Conservation (phyloP, 1,284 basidiomycete species). For the Erythrobasidium hasegawianum region DNA sequence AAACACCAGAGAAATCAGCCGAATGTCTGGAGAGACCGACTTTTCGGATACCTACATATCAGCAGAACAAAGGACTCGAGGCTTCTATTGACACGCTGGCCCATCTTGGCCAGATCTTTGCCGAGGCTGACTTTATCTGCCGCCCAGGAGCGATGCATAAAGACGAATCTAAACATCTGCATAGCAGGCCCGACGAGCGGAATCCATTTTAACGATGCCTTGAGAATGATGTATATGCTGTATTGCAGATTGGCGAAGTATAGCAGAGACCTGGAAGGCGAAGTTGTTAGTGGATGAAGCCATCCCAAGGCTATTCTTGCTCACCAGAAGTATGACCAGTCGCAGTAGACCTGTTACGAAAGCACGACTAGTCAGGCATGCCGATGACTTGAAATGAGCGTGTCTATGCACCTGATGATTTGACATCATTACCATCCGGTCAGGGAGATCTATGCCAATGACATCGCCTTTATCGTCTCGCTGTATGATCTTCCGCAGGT, state of each 20-base stretch:
- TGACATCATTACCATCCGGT: constrained; percentile 55
- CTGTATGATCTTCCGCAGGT: constrained; percentile 50
- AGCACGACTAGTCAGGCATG: neutral
- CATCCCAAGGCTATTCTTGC: constrained; percentile 1
- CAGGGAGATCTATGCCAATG: constrained; percentile 64
- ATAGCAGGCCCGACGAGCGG: constrained; percentile 81
- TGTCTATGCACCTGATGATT: constrained; percentile 43
- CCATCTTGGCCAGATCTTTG: constrained; percentile 59
- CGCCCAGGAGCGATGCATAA: constrained; percentile 79
- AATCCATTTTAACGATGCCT: constrained; percentile 80
- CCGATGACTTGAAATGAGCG: neutral
- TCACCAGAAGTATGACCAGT: constrained; percentile 82
- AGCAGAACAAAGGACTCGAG: constrained; percentile 67
- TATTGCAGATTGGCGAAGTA: constrained; percentile 44
- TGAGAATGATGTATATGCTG: constrained; percentile 81
- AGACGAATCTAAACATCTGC: constrained; percentile 79
- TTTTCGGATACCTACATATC: constrained; percentile 54
- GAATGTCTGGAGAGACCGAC: neutral
- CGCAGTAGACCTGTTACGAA: constrained; percentile 82
- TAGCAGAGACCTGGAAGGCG: constrained; percentile 37
- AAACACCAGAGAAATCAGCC: neutral
- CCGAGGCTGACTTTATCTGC: constrained; percentile 67
- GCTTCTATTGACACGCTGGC: constrained; percentile 39
- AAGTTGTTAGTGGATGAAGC: constrained; percentile 2
- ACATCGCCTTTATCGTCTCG: constrained; percentile 58